These are phyloP conservation scores for Tillandsia fasciculata DNA, from an alignment of 176 grass and related monocot species.

Conservation along the genomic window DNA sequence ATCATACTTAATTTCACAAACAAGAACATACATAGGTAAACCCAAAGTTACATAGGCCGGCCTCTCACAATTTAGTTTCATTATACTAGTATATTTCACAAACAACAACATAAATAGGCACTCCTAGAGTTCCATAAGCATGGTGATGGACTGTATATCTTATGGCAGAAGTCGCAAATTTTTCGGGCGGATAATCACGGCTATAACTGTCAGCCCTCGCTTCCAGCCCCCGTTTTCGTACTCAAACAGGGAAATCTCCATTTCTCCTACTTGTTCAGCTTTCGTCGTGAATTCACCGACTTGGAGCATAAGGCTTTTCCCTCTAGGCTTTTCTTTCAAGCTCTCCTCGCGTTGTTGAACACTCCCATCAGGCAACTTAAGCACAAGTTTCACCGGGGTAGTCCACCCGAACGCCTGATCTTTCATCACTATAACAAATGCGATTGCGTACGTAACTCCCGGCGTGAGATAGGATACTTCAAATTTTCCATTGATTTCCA, in stretches of 20 bases:
- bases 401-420: slow-evolving; percentile 21
- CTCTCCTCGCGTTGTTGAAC: slow-evolving; percentile 29
- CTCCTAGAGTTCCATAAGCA: no score
- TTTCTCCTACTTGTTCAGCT: neutral
- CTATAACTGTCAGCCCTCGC: slow-evolving; percentile 35
- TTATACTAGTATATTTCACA: no score
- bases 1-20: no score
- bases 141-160: no score
- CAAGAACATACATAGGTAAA: no score
- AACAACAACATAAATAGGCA: no score
- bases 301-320: slow-evolving; percentile 28
- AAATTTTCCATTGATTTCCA: slow-evolving; percentile 39
- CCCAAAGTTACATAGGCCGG: no score
- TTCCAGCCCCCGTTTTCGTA: slow-evolving; percentile 36
- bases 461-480: slow-evolving; percentile 41
- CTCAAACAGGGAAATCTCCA: slow-evolving; percentile 43
- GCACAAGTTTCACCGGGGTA: slow-evolving; percentile 26
- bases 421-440: slow-evolving; percentile 24
- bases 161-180: neutral
- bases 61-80: no score
- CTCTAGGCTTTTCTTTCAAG: slow-evolving; percentile 26
- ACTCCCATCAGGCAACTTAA: slow-evolving; percentile 34
- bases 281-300: slow-evolving; percentile 20
- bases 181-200: slow-evolving; percentile 30
- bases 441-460: slow-evolving; percentile 22